These are phyloP conservation scores for Lactifluus echinatus DNA, from an alignment of 768 basidiomycete genomes.

Conservation along the genomic window DNA sequence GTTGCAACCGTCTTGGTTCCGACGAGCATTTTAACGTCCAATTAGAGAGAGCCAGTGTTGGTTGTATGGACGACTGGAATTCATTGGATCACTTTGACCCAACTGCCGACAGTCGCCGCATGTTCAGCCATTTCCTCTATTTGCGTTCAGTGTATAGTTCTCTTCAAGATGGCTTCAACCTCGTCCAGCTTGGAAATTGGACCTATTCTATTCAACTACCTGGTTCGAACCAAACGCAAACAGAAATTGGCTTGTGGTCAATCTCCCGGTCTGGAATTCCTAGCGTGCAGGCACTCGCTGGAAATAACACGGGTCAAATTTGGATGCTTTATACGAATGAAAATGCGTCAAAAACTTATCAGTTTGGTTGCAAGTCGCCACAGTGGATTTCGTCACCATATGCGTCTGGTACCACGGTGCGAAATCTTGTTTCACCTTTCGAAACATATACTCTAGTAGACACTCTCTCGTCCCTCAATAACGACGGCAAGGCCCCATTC, in stretches of 20 bases:
- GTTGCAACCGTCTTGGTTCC: slow-evolving; percentile 86
- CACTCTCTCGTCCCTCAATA: slow-evolving; percentile 56
- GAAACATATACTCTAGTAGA: slow-evolving; percentile 62
- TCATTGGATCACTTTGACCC: slow-evolving; percentile 93
- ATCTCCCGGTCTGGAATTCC: slow-evolving; percentile 57
- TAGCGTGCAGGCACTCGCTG: slow-evolving; percentile 50
- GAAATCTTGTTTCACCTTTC: slow-evolving; percentile 76
- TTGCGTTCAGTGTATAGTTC: slow-evolving; percentile 61
- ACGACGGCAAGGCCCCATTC: slow-evolving; percentile 50
- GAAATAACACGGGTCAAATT: slow-evolving; percentile 54
- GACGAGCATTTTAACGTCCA: slow-evolving; percentile 93
- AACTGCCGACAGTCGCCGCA: slow-evolving; percentile 64
- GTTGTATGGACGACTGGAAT: slow-evolving; percentile 88
- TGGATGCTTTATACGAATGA: slow-evolving; percentile 86
- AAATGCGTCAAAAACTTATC: slow-evolving; percentile 61
- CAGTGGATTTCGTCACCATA: slow-evolving; percentile 81
- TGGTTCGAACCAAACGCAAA: slow-evolving; percentile 72
- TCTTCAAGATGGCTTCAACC: slow-evolving; percentile 79
- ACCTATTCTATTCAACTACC: slow-evolving; percentile 70
- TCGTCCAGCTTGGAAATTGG: slow-evolving; percentile 80
- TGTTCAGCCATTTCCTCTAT: slow-evolving; percentile 64
- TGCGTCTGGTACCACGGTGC: slow-evolving; percentile 46
- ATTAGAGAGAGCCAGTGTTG: slow-evolving; percentile 68
- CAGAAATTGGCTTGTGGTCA: slow-evolving; percentile 87
- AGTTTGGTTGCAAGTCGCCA: slow-evolving; percentile 45